Base-by-base conservation (phyloP, 208 protist genomes). In the Trypanosoma conorhini region DNA sequence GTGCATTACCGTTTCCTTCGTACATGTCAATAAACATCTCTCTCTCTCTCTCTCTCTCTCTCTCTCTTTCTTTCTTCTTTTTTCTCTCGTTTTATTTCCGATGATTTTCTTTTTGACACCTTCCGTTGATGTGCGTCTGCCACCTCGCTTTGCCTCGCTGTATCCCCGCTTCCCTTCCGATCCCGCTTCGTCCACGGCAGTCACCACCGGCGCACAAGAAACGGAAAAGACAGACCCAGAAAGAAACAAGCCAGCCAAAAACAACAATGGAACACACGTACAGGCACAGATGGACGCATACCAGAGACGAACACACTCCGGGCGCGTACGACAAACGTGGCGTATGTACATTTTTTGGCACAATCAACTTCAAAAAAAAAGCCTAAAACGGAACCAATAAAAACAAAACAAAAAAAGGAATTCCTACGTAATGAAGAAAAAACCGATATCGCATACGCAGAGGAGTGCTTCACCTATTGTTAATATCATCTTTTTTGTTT, bases 341-440 rank as follows among this genome's bases (percentile, higher is more conserved):
- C 9, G 42, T 3, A 46, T 2, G 8, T 46, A 46, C 15, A 21
- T 46, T 21, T 19, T 3, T 46, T 19, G 13, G 13, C 8, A 13
- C 3, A 10, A 46, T 46, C 42, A 46, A 46, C 5, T 46, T 46
- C 42, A 46, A 46, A 46, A 46, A 21, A 19, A 12, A 46, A 46
- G 5, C 42, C 42, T 46, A 46, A 21, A 46, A 46, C 15, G 1
- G 17, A 46, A 10, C 9, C 42, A 10, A 21, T 2, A 33, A 58
- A 24, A 67, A 33, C 58, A 38, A 68, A 30, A 68, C 3, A 46
- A 52, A 68, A 24, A 69, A 75, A 75, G 42, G 13, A 69, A 75
- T 22, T 12, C 22, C 10, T 22, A 38, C 13, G 33, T 38, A 57
- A 33, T 51, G 15, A 71, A 54, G 57, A 70, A 64, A 64, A 64